Evolutionary conservation across 2,329 filamentous ascomycete species (phyloP), one percentile per base, ranked within the genome.

Genomic region (Colletotrichum costaricense): DNA sequence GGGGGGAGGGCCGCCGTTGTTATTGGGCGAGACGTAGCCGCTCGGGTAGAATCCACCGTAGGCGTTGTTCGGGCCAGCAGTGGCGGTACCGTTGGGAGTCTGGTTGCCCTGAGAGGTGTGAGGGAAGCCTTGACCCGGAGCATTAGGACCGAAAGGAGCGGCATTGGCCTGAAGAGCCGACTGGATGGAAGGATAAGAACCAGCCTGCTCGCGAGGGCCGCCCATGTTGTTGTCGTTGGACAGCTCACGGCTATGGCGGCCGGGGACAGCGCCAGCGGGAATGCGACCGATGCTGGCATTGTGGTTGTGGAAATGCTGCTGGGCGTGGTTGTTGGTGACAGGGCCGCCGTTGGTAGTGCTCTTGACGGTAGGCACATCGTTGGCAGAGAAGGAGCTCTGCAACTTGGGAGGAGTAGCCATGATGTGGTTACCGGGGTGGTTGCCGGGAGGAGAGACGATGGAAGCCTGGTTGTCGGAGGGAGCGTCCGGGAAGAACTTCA

Each of bases 361-460:
- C 88, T 97, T 97, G 79, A 95, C 87, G 8, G 95, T 97, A 5
- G 95, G 94, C 24, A 98, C 88, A 79, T 98, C 95, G 82, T 93
- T 97, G 67, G 94, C 92, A 11, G 97, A 98, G 85, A 94, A 98
- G 0, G 96, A 98, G 57, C 93, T 92, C 83, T 95, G 94, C 71
- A 98, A 83, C 85, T 94, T 95, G 35, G 93, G 91, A 46, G 93
- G 90, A 66, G 90, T 90, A 30, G 90, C 87, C 81, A 93, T 88
- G 73, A 83, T 82, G 73, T 88, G 86, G 70, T 80, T 89, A 30
- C 84, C 81, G 19, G 88, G 82, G 73, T 88, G 86, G 70, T 80
- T 89, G 30, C 84, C 81, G 19, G 88, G 82, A 3, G 89, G 84
- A 33, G 87, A 82, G 74, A 87, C 84, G 62, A 84, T 79, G 52